Percentiles rank a stretch among this genome's conserved stretches.
Evolutionary conservation across 1,284 basidiomycete species (phyloP).

Genomic region (Butyriboletus appendiculatus): DNA sequence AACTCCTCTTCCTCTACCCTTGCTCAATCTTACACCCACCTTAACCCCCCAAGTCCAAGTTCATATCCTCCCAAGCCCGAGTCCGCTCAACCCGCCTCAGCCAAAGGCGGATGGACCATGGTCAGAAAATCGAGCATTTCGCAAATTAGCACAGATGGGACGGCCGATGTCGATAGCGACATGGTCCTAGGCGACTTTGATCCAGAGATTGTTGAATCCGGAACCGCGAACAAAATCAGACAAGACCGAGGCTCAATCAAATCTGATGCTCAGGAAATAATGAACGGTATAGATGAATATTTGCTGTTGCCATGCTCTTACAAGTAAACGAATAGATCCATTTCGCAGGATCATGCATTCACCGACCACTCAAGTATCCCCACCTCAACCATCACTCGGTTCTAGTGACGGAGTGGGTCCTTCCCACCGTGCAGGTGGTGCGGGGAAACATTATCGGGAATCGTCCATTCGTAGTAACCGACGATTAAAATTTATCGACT

Average conservation of each 20-base stretch:
- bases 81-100: conserved; percentile 31
- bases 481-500: conserved; percentile 73
- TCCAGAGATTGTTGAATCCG: conserved; percentile 46
- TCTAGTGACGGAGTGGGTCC: conserved; percentile 16
- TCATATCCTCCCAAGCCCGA: conserved; percentile 68
- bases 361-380: conserved; percentile 33
- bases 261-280: conserved; percentile 69
- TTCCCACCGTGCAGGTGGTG: conserved; percentile 28
- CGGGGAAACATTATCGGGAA: conserved; percentile 67
- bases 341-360: conserved; percentile 46
- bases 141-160: conserved; percentile 29
- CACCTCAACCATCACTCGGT: conserved; percentile 30
- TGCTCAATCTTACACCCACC: conserved; percentile 80
- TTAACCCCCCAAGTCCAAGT: conserved; percentile 71
- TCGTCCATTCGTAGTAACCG: conserved; percentile 74
- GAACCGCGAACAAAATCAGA: conserved; percentile 41
- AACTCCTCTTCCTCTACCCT: conserved; percentile 67
- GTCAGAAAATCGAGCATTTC: conserved; percentile 45
- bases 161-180: conserved; percentile 63
- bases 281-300: conserved; percentile 55
- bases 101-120: conserved; percentile 73
- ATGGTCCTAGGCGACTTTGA: conserved; percentile 77
- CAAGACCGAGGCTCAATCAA: conserved; percentile 54
- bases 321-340: conserved; percentile 49
- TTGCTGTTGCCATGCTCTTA: conserved; percentile 16